phyloP scores from a whole-genome alignment of 495 filamentous ascomycete genomes.

The Talaromyces thailandensis region DNA sequence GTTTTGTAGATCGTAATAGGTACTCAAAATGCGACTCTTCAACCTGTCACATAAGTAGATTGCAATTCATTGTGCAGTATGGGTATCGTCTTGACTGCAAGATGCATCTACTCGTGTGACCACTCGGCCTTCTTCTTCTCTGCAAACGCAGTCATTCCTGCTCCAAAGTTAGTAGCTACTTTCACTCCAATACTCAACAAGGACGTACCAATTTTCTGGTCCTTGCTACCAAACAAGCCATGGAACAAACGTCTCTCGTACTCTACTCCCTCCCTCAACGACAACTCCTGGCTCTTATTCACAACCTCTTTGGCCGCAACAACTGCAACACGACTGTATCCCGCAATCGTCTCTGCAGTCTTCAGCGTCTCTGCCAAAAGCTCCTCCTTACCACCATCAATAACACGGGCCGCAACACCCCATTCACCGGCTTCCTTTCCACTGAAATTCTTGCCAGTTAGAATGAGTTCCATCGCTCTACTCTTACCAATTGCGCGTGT shows the following conservation, averaged over 20 bases:
- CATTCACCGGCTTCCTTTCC: conserved; percentile 78
- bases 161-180: background rate
- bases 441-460: conserved; percentile 75
- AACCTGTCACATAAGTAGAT: background rate
- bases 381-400: conserved; percentile 67
- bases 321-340: conserved; percentile 68
- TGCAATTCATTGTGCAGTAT: background rate
- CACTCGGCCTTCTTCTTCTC: conserved; percentile 93
- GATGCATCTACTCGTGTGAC: conserved; percentile 56
- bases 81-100: background rate
- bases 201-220: conserved; percentile 83
- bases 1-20: background rate
- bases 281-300: conserved; percentile 88
- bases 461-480: conserved; percentile 86
- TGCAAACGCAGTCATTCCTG: conserved; percentile 86
- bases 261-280: conserved; percentile 82
- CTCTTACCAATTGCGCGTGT: conserved; percentile 82
- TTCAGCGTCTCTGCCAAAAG: conserved; percentile 67
- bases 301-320: conserved; percentile 96
- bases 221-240: conserved; percentile 79
- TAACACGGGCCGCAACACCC: conserved; percentile 79
- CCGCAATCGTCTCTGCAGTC: conserved; percentile 83
- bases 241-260: conserved; percentile 92
- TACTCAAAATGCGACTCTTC: background rate
- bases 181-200: background rate